Evolutionary conservation across 805 yeast genomes (phyloP).

Genomic region (Danielia oregonensis): DNA sequence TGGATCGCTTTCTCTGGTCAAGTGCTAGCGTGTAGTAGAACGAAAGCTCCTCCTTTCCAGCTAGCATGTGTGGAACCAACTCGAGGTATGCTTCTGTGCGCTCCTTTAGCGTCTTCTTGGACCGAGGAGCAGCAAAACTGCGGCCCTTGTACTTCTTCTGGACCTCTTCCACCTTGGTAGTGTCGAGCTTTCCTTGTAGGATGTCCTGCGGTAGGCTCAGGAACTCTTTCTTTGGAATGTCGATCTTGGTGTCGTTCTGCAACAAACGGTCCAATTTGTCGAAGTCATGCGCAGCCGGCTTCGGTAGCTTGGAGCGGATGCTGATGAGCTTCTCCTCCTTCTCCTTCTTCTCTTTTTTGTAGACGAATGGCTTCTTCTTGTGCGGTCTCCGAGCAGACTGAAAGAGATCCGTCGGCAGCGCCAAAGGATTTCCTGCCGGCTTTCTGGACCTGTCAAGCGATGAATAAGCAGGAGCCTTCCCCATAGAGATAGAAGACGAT

Average conservation of each 20-base stretch:
- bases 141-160: conserved; percentile 14
- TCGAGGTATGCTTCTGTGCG: conserved; percentile 22
- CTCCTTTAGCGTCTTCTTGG: conserved; percentile 25
- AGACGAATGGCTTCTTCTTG: conserved; percentile 7
- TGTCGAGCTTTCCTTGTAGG: conserved; percentile 4
- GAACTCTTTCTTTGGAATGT: background rate
- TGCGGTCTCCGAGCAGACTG: conserved; percentile 6
- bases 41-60: conserved; percentile 42
- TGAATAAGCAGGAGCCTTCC: too few species aligned
- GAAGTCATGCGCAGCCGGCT: background rate
- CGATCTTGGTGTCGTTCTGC: background rate
- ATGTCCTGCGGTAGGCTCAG: conserved; percentile 6
- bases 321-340: conserved; percentile 7
- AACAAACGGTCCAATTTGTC: conserved; percentile 6
- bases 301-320: background rate
- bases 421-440: background rate
- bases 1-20: conserved; percentile 33
- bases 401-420: conserved; percentile 1
- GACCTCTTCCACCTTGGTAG: conserved; percentile 3
- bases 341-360: conserved; percentile 4
- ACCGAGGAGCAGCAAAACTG: conserved; percentile 21
- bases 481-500: too few species aligned
- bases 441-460: too few species aligned
- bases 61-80: conserved; percentile 37
- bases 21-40: conserved; percentile 50